phyloP scores from a whole-genome alignment of 2,329 filamentous ascomycete genomes.

The Talaromyces atroroseus region DNA sequence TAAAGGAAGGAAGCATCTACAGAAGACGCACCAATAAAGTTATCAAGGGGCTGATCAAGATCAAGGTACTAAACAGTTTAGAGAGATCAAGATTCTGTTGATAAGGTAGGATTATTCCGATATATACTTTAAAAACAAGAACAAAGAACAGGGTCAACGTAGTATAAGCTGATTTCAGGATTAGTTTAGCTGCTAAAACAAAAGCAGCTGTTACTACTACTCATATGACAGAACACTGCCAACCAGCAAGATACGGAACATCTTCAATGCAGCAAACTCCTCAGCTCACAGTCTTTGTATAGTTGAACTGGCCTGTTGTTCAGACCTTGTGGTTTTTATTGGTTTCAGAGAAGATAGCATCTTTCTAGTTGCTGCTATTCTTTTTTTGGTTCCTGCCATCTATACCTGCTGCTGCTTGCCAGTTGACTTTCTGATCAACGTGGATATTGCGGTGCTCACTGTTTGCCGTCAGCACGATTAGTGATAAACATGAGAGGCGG shows the following conservation, averaged over 20 bases:
- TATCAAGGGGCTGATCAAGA: background rate
- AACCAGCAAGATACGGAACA: background rate
- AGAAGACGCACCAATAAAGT: background rate
- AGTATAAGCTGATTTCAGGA: background rate
- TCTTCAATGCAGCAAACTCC: background rate
- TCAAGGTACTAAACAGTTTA: background rate
- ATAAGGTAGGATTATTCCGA: background rate
- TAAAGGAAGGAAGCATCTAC: background rate
- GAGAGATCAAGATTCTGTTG: background rate
- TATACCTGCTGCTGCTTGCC: background rate
- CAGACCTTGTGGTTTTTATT: background rate
- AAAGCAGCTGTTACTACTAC: background rate
- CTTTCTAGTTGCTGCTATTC: background rate
- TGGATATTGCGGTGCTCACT: conserved; percentile 1
- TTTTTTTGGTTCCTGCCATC: conserved; percentile 1
- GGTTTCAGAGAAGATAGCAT: conserved; percentile 2
- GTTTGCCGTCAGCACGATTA: background rate
- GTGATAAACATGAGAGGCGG: background rate
- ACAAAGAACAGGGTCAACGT: background rate
- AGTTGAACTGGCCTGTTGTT: background rate
- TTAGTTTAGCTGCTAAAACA: background rate
- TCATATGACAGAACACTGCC: conserved; percentile 3
- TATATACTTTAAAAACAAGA: background rate
- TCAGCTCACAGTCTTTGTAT: background rate
- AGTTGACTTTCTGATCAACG: background rate